These are phyloP conservation scores for Nosema muscidifuracis DNA, from an alignment of 371 early-diverging fungal species.

Conservation along the genomic window DNA sequence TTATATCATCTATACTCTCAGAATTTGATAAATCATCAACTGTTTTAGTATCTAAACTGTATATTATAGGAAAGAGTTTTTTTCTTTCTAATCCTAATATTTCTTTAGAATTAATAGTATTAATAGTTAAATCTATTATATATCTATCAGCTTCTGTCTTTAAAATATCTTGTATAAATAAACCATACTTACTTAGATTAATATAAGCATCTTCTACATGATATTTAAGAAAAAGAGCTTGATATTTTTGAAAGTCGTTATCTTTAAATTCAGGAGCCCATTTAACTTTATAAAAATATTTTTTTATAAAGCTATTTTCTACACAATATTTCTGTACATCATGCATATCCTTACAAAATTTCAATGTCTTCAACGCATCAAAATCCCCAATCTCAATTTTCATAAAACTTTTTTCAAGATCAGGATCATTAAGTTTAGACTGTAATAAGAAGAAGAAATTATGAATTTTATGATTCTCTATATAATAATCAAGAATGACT, in stretches of 20 bases:
- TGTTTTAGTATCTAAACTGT: conserved; percentile 26
- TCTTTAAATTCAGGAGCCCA: conserved; percentile 51
- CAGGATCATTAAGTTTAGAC: conserved; percentile 39
- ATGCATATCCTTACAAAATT: conserved; percentile 52
- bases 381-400: conserved; percentile 59
- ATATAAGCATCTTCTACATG: conserved; percentile 38
- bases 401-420: conserved; percentile 24
- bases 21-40: conserved; percentile 20
- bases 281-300: conserved; percentile 42
- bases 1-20: conserved; percentile 54
- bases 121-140: conserved; percentile 58
- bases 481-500: conserved; percentile 49
- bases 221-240: conserved; percentile 45
- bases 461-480: conserved; percentile 52
- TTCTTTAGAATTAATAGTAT: conserved; percentile 34
- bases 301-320: conserved; percentile 54
- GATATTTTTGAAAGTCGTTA: conserved; percentile 47
- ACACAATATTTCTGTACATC: conserved; percentile 60
- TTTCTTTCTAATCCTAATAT: conserved; percentile 37
- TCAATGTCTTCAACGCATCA: conserved; percentile 52
- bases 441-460: conserved; percentile 56
- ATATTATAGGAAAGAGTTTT: conserved; percentile 42
- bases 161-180: conserved; percentile 50
- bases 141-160: conserved; percentile 56
- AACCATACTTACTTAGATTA: conserved; percentile 24